phyloP scores from a whole-genome alignment of 2,329 filamentous ascomycete species.

The Exophiala aquamarina region DNA sequence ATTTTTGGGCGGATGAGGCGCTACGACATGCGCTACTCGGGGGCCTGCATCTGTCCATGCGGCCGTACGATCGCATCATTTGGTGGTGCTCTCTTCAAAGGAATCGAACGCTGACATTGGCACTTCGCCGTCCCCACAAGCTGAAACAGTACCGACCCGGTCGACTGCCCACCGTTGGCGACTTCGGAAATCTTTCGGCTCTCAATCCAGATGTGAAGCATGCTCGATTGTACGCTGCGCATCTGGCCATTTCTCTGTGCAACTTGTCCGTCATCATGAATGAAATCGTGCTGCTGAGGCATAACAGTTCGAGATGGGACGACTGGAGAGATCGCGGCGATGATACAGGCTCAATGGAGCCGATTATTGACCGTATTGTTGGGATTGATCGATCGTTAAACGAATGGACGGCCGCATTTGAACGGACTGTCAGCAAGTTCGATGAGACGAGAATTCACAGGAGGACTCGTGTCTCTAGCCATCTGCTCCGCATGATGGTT shows the following conservation, averaged over 20 bases:
- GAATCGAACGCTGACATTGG: constrained; percentile 3
- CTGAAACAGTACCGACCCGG: background rate
- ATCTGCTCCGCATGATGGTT: background rate
- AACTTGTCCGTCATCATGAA: constrained; percentile 4
- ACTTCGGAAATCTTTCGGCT: background rate
- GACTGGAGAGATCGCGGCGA: background rate
- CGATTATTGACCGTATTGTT: constrained; percentile 1
- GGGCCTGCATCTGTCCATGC: background rate
- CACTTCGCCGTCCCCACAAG: constrained; percentile 2
- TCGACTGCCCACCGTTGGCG: background rate
- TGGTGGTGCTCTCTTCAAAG: constrained; percentile 5
- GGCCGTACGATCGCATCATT: constrained; percentile 1
- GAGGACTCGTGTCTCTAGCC: background rate
- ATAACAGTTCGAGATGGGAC: constrained; percentile 2
- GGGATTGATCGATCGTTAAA: background rate
- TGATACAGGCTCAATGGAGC: background rate
- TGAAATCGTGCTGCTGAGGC: constrained; percentile 3
- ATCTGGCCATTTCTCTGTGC: constrained; percentile 1
- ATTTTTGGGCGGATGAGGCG: constrained; percentile 4
- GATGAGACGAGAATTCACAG: background rate
- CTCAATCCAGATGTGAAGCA: background rate
- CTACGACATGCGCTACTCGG: background rate
- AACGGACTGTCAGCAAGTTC: background rate
- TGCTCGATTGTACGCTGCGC: background rate
- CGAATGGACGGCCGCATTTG: background rate